Evolutionary conservation across 257 asterid species (phyloP), one percentile per base, ranked within the genome.

Genomic region (Primulina eburnea): DNA sequence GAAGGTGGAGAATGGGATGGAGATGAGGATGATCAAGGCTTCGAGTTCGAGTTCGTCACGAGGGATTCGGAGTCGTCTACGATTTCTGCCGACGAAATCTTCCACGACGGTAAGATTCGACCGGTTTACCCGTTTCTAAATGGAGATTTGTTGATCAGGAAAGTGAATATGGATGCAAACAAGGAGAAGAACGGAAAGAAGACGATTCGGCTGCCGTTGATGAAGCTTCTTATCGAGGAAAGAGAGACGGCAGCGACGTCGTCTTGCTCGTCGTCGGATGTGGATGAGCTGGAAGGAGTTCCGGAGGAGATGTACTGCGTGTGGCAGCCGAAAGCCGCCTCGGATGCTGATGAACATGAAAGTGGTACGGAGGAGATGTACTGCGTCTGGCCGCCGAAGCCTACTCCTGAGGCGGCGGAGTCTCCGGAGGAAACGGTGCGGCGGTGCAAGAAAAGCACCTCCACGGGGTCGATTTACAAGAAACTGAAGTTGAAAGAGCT

Each of bases 311-410:
- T 59, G 43, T 81, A 80, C 70, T 83, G 85, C 61, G 33, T 52
- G 50, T 74, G 82, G 81, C 70, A 71, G 34, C 78, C 80, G 58
- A 62, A 55, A 24, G 26, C 26, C 26, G 26, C 26, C 26, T 24
- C 26, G 26, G 26, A 24, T 24, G 26, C 1, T 24, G 26, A 24
- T 24, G 26, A 24, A 1, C 26, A 24, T 1, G 26, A 24, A 24
- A 24, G 26, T 24, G 26, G 0, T 24, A 32, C 81, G 17, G 56
- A 56, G 47, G 78, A 68, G 20, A 60, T 62, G 53, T 81, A 80
- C 70, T 83, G 85, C 58, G 29, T 52, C 38, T 74, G 82, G 81
- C 67, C 66, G 30, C 78, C 80, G 47, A 63, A 56, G 61, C 10
- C 53, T 14, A 4, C 53, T 0, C n/a, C 60, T 43, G 53, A 62